Percentiles rank a stretch among this genome's conserved stretches.
Conservation (phyloP, 805 yeast genomes). For the Naumovozyma dairenensis region DNA sequence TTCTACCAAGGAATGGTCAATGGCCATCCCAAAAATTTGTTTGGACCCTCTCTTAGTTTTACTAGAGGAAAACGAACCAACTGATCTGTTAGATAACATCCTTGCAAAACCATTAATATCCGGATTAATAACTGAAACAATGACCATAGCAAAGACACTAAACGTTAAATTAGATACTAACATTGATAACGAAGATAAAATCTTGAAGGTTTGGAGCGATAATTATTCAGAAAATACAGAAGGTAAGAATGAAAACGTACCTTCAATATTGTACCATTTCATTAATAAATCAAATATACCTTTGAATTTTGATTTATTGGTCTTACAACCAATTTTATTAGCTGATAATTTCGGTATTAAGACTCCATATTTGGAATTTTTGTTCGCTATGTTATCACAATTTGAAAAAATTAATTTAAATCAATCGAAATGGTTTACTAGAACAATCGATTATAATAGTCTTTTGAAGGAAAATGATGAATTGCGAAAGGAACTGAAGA, state of each 20-base stretch:
- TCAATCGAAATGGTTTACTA: slow-evolving; percentile 25
- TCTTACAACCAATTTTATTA: slow-evolving; percentile 74
- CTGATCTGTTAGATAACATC: slow-evolving; percentile 50
- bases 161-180: slow-evolving; percentile 54
- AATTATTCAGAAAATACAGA: slow-evolving; percentile 16
- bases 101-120: slow-evolving; percentile 73
- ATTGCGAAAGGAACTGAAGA: not conserved
- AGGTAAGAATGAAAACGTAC: slow-evolving; percentile 36
- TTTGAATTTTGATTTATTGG: slow-evolving; percentile 57
- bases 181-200: slow-evolving; percentile 50
- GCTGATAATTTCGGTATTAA: slow-evolving; percentile 79
- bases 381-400: slow-evolving; percentile 69
- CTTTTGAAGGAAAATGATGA: no score
- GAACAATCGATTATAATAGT: slow-evolving; percentile 5
- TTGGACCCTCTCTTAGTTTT: slow-evolving; percentile 64
- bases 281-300: slow-evolving; percentile 36
- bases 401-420: slow-evolving; percentile 38
- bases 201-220: slow-evolving; percentile 41
- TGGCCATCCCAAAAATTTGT: slow-evolving; percentile 68
- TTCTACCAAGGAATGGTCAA: slow-evolving; percentile 69
- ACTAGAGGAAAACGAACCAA: slow-evolving; percentile 54
- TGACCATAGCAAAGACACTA: slow-evolving; percentile 62
- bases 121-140: slow-evolving; percentile 65
- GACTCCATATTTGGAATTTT: slow-evolving; percentile 82
- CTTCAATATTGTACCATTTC: slow-evolving; percentile 55